Evolutionary conservation across 140 eudicot species (phyloP).

Genomic region (Cichorium intybus): DNA sequence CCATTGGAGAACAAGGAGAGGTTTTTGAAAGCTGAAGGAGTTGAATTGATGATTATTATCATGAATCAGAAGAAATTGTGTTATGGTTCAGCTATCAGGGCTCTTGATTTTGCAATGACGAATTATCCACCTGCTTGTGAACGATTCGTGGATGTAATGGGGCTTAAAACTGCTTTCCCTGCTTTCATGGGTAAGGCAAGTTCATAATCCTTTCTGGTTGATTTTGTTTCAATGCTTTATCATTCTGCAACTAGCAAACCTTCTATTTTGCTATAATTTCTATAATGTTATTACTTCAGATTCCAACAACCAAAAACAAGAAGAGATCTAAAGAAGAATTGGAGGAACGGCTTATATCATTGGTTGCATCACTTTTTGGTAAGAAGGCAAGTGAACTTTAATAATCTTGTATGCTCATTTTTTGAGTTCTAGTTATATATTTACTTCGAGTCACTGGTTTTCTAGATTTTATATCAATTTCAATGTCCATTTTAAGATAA

Average conservation of each 20-base stretch:
- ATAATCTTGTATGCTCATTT: slow-evolving; percentile 6
- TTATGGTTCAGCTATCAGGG: slow-evolving; percentile 88
- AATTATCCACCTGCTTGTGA: slow-evolving; percentile 98
- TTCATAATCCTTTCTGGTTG: slow-evolving; percentile 24
- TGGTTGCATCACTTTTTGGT: slow-evolving; percentile 95
- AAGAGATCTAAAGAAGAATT: slow-evolving; percentile 74
- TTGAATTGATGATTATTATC: slow-evolving; percentile 91
- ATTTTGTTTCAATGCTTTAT: not conserved
- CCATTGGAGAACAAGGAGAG: slow-evolving; percentile 97
- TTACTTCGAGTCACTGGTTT: not conserved
- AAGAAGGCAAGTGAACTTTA: slow-evolving; percentile 49
- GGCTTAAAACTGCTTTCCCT: slow-evolving; percentile 94
- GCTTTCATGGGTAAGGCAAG: slow-evolving; percentile 99
- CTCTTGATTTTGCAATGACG: slow-evolving; percentile 94
- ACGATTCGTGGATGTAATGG: slow-evolving; percentile 96
- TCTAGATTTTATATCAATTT: not conserved
- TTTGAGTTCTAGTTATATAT: not conserved
- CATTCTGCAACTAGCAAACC: not conserved
- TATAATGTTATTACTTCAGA: slow-evolving; percentile 37
- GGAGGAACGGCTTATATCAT: slow-evolving; percentile 91
- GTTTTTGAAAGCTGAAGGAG: slow-evolving; percentile 97
- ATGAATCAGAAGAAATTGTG: slow-evolving; percentile 96
- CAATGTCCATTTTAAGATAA: not conserved
- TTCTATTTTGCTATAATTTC: not conserved
- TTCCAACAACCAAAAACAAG: slow-evolving; percentile 85